These are phyloP conservation scores for Anthostomella pinea DNA, from an alignment of 2,329 filamentous ascomycete genomes.

Conservation along the genomic window DNA sequence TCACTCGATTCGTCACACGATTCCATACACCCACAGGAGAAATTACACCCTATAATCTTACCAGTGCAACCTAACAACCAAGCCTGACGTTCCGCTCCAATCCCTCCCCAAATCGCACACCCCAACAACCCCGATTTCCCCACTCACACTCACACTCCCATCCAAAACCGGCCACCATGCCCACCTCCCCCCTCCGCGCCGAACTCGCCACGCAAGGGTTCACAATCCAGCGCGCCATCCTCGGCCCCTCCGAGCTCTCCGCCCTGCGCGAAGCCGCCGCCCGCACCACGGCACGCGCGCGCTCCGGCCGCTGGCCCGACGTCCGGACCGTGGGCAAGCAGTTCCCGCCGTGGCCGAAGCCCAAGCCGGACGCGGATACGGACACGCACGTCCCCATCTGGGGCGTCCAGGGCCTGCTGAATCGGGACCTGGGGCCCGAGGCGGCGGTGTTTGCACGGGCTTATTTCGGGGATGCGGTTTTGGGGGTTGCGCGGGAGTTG, in stretches of 20 bases:
- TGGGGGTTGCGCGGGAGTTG: slow-evolving; percentile 63
- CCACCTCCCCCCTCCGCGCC: slow-evolving; percentile 11
- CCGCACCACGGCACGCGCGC: slow-evolving; percentile 52
- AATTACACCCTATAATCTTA: too few relatives aligned
- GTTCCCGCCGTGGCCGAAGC: slow-evolving; percentile 77
- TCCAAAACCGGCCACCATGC: neutral
- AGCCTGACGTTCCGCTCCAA: too few relatives aligned
- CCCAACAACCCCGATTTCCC: neutral
- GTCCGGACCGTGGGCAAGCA: slow-evolving; percentile 85
- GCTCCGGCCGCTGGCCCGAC: slow-evolving; percentile 73
- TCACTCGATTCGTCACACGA: too few relatives aligned
- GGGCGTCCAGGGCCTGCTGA: slow-evolving; percentile 83
- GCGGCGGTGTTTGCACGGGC: slow-evolving; percentile 59
- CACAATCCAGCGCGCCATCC: slow-evolving; percentile 65
- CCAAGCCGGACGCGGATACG: slow-evolving; percentile 42
- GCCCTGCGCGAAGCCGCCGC: slow-evolving; percentile 59
- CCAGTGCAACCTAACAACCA: too few relatives aligned
- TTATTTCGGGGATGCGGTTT: slow-evolving; percentile 69
- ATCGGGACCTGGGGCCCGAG: slow-evolving; percentile 62
- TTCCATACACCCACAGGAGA: too few relatives aligned
- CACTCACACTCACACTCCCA: neutral
- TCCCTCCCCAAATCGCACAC: neutral
- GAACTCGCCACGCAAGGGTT: slow-evolving; percentile 60
- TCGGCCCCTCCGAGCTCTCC: slow-evolving; percentile 54
- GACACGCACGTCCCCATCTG: slow-evolving; percentile 65